Evolutionary conservation across 495 filamentous ascomycete species (phyloP), one percentile per base, ranked within the genome.

Genomic region (Elaphomyces granulatus): DNA sequence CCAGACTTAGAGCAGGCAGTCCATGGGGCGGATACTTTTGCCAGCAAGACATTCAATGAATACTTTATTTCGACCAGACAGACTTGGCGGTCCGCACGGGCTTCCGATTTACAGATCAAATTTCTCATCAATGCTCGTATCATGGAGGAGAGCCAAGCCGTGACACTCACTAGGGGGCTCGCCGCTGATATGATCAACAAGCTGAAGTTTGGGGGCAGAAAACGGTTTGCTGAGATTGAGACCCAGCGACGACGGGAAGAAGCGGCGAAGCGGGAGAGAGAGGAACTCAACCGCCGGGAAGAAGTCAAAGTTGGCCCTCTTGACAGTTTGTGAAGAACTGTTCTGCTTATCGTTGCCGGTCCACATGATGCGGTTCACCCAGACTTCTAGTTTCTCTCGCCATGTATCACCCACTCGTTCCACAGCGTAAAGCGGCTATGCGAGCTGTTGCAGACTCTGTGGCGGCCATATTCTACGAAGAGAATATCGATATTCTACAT

Each of bases 101-200:
- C 90, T 1, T 78, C 81, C 0, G 51, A 74, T 1, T 69, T 65
- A 2, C 90, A 96, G 51, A 38, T 94, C 0, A 55, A 62, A 2
- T 71, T 87, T 23, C 53, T 98, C 19, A 92, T 92, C 46, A 78
- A 72, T 45, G 48, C 80, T 3, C 61, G 75, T 3, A 58, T 64
- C 1, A 58, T 67, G 8, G 53, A 74, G 1, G 66, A 76, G n/a
- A 60, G 67, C 36, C 51, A 90, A 14, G 63, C 45, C n/a, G 30
- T 57, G 0, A 53, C 51, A 1, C 42, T 94, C 32, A 92, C 75
- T 3, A 84, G 85, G 40, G 90, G 90, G 1, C 72, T 75, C 49
- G 92, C 90, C 21, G 70, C 70, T 15, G 90, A 98, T 61, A 85
- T 94, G 74, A 94, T 96, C 44, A 92, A 82, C 1, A 94, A 94